Evolutionary conservation across 768 basidiomycete genomes (phyloP).

Genomic region (Cyathus striatus): DNA sequence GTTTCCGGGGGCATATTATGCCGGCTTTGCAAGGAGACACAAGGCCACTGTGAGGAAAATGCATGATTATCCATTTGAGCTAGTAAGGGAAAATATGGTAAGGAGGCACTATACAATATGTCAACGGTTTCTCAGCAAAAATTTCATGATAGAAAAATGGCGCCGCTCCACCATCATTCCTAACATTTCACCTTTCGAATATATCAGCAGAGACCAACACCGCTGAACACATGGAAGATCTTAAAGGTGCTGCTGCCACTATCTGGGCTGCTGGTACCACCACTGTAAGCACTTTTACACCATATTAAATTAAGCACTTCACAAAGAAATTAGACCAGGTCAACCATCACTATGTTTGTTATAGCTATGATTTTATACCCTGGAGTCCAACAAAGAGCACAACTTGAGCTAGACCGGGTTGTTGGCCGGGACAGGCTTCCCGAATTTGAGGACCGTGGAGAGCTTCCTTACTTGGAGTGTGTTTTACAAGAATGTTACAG

Average conservation of each 20-base stretch:
- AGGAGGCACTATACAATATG: neutral
- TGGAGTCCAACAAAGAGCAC: neutral
- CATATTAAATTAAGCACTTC: neutral
- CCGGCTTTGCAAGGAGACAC: neutral
- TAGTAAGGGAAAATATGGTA: neutral
- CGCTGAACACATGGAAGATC: neutral
- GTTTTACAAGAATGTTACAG: neutral
- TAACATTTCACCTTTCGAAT: neutral
- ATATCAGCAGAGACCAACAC: neutral
- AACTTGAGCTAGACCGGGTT: neutral
- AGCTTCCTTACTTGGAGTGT: neutral
- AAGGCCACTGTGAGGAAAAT: neutral
- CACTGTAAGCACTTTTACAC: neutral
- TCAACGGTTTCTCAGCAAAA: neutral
- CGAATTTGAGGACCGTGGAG: neutral
- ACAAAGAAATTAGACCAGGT: neutral
- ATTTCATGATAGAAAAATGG: neutral
- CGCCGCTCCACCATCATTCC: neutral
- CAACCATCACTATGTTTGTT: neutral
- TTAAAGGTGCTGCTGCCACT: neutral
- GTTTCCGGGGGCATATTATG: neutral
- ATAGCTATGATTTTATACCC: neutral
- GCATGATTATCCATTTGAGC: neutral
- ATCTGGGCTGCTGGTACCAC: neutral
- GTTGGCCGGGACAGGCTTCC: neutral